Evolutionary conservation across 495 filamentous ascomycete species (phyloP).

Genomic region (Letharia lupina): DNA sequence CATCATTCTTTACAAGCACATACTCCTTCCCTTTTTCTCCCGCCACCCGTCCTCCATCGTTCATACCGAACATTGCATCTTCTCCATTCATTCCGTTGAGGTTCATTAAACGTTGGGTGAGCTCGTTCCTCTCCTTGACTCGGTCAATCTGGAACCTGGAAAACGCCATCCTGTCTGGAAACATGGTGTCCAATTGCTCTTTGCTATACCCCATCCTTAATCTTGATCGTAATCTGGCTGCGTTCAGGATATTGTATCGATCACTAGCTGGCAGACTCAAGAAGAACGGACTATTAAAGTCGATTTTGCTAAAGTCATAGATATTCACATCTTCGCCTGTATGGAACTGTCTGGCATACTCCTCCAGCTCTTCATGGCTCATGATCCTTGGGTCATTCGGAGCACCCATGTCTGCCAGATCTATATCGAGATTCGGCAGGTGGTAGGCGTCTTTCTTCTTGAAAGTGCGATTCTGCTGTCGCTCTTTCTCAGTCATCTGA

Average conservation of each 20-base stretch:
- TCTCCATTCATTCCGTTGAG: constrained; percentile 79
- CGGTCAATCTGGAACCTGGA: constrained; percentile 93
- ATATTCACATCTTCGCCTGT: constrained; percentile 91
- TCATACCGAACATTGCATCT: constrained; percentile 53
- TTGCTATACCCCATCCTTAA: constrained; percentile 93
- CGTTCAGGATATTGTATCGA: constrained; percentile 94
- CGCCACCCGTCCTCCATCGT: constrained; percentile 61
- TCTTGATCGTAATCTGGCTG: constrained; percentile 74
- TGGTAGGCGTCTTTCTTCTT: constrained; percentile 91
- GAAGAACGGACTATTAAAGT: constrained; percentile 92
- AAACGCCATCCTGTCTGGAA: constrained; percentile 96
- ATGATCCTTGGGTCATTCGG: constrained; percentile 91
- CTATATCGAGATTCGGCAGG: constrained; percentile 70
- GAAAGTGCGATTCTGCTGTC: constrained; percentile 66
- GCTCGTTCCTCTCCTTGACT: constrained; percentile 80
- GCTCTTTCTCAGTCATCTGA: constrained; percentile 69
- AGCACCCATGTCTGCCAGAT: constrained; percentile 74
- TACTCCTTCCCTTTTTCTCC: constrained; percentile 90
- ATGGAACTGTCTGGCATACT: constrained; percentile 86
- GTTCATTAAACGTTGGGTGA: constrained; percentile 95
- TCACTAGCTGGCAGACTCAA: constrained; percentile 79
- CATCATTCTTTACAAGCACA: constrained; percentile 88
- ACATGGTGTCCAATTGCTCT: constrained; percentile 92
- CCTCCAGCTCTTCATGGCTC: constrained; percentile 84
- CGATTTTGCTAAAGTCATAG: constrained; percentile 98